These are phyloP conservation scores for Solanum medicagineum DNA, from an alignment of 257 asterid species.

Conservation along the genomic window DNA sequence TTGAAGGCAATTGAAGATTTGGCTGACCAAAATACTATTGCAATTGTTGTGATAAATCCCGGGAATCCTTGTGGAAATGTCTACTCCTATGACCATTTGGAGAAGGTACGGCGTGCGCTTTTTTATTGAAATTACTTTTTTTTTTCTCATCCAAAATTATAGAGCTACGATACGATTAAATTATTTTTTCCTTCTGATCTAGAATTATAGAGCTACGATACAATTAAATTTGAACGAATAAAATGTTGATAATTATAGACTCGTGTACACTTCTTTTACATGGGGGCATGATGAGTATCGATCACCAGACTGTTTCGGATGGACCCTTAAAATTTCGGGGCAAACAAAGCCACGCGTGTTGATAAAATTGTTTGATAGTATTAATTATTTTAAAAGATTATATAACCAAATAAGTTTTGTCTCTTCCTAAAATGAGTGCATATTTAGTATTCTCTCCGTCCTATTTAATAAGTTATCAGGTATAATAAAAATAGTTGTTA, in stretches of 20 bases:
- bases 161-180: neutral
- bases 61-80: conserved; percentile 96
- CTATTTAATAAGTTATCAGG: too few relatives aligned
- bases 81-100: conserved; percentile 42
- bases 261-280: too few relatives aligned
- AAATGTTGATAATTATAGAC: too few relatives aligned
- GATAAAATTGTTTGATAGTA: too few relatives aligned
- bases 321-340: neutral
- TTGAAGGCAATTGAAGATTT: conserved; percentile 42
- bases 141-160: neutral
- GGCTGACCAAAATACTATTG: conserved; percentile 68
- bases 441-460: neutral
- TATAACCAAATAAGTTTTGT: neutral
- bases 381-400: neutral
- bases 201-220: neutral
- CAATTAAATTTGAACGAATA: neutral
- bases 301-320: too few relatives aligned
- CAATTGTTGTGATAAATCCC: conserved; percentile 65
- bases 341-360: neutral
- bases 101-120: conserved; percentile 25
- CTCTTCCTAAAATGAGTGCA: neutral
- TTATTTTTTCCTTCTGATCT: neutral
- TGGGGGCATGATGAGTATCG: too few relatives aligned
- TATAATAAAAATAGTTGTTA: too few relatives aligned
- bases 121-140: neutral